Base-by-base conservation (phyloP, 2,329 filamentous ascomycete species). In the Nigrospora osmanthi region DNA sequence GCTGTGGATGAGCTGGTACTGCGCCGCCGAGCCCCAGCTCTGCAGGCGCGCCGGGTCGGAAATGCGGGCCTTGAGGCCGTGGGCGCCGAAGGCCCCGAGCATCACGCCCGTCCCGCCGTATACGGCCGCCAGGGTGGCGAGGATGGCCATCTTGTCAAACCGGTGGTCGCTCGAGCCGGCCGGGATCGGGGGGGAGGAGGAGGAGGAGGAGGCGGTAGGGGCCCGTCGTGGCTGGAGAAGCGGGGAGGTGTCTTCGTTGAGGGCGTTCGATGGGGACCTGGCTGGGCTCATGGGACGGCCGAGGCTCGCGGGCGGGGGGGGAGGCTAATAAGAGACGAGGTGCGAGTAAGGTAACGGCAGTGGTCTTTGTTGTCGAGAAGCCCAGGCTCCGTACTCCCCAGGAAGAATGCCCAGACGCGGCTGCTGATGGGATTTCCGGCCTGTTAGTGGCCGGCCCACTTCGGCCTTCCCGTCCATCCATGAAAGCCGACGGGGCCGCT, bases 71-170 rank as follows among this genome's bases (percentile, higher is more conserved):
- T 83, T 84, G 35, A 85, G 67, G 11, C 81, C 81, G 58, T 86
- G 82, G 12, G 81, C 80, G 33, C 82, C 82, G 61, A 85, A 86
- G 0, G 82, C 82, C 31, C 81, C 81, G 45, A 84, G 60, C 14
- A 68, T 69, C 40, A 85, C 81, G 56, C 75, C 73, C 5, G 73
- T 65, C 11, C 80, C 81, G 61, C 80, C 81, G 57, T 75, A 81
- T 43, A 84, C 59, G 56, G 76, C 80, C 49, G 78, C 81, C 43
- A 82, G 63, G 35, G 74, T 79, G 75, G 76, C 84, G 67, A 80
- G 79, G 49, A 47, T 46, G 49, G 37, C 40, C 49, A 48, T 43
- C 46, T 32, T 13, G 36, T 42, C 23, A 28, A 28, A 28, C 23
- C 49, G 53, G 28, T 49, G 53, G 28, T 49, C 39, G 32, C 46